phyloP scores from a whole-genome alignment of 164 flowering plant species.

The Dillenia turbinata region DNA sequence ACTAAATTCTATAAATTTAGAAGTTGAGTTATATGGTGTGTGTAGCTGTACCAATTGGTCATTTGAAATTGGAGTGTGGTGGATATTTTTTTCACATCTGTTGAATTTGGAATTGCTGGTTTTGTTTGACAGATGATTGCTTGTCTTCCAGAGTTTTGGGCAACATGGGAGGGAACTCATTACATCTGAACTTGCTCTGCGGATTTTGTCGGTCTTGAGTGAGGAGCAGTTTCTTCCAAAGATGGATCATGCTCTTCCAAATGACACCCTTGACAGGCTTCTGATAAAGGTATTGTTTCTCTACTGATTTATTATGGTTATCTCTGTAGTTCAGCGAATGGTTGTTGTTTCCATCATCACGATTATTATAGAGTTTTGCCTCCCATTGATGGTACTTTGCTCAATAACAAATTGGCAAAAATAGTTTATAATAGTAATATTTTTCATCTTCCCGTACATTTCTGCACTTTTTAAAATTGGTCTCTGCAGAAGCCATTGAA shows the following conservation, averaged over 20 bases:
- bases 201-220: conserved; percentile 70
- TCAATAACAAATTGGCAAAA: too few species aligned
- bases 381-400: too few species aligned
- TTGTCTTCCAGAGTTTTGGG: conserved; percentile 99
- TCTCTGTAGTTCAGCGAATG: too few species aligned
- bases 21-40: too few species aligned
- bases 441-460: too few species aligned
- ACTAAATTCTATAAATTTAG: too few species aligned
- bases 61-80: not conserved
- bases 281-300: conserved; percentile 62
- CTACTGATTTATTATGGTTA: not conserved
- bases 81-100: conserved; percentile 2
- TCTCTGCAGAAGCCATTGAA: too few species aligned
- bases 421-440: too few species aligned
- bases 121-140: conserved; percentile 94
- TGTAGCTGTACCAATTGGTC: too few species aligned
- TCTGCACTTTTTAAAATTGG: too few species aligned
- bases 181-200: conserved; percentile 86
- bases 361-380: too few species aligned
- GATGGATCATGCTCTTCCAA: conserved; percentile 35
- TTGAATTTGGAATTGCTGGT: conserved; percentile 58
- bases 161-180: conserved; percentile 99
- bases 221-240: conserved; percentile 62
- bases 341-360: too few species aligned
- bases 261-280: conserved; percentile 57